phyloP scores from a whole-genome alignment of 768 basidiomycete genomes.

The Flagelloscypha sp. region DNA sequence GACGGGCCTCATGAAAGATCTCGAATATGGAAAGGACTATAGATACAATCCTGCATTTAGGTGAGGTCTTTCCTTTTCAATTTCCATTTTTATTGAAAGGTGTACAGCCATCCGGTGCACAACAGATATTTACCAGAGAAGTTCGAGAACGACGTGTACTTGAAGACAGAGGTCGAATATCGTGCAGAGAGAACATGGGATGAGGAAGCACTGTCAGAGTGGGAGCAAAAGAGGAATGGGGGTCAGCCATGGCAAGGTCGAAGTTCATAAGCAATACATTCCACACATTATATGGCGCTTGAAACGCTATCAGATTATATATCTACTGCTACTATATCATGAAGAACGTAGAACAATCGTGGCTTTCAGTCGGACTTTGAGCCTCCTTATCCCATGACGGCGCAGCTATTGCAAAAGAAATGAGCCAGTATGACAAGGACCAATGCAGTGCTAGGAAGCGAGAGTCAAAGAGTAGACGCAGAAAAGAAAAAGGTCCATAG shows the following conservation, averaged over 20 bases:
- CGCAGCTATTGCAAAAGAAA: too few species aligned
- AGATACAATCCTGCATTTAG: slow-evolving; percentile 52
- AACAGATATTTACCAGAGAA: slow-evolving; percentile 54
- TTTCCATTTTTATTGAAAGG: background rate
- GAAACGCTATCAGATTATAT: too few species aligned
- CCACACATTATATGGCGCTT: too few species aligned
- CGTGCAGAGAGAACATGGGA: slow-evolving; percentile 47
- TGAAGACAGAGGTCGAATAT: slow-evolving; percentile 34
- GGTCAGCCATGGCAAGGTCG: slow-evolving; percentile 36
- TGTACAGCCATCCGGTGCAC: slow-evolving; percentile 51
- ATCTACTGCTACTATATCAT: too few species aligned
- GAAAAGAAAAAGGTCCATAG: slow-evolving; percentile 11
- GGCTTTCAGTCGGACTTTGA: too few species aligned
- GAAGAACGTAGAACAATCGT: too few species aligned
- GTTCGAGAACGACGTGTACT: slow-evolving; percentile 34
- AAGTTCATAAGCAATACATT: too few species aligned
- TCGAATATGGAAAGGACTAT: slow-evolving; percentile 61
- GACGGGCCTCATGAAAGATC: slow-evolving; percentile 57
- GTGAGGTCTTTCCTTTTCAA: slow-evolving; percentile 22
- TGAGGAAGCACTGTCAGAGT: slow-evolving; percentile 43
- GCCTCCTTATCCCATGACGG: too few species aligned
- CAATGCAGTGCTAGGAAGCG: too few species aligned
- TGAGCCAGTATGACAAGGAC: too few species aligned
- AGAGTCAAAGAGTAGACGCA: slow-evolving; percentile 10
- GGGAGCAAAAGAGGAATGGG: slow-evolving; percentile 21